Conservation (phyloP, 2,329 filamentous ascomycete species). For the Fusarium heterosporum region DNA sequence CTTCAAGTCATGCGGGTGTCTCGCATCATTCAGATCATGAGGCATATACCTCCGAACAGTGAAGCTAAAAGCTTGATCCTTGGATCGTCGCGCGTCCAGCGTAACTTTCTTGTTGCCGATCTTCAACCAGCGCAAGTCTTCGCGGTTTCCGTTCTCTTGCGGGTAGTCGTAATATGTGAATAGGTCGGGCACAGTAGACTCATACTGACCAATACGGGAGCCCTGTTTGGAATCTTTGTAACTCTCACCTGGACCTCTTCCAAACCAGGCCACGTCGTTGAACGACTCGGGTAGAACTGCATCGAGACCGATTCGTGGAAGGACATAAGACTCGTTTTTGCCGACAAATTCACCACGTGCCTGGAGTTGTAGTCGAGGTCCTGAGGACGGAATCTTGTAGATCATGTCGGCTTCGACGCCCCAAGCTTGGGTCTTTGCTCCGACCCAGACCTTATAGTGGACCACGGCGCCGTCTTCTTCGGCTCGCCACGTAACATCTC, state of each 20-base stretch:
- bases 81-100: not conserved
- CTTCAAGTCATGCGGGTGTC: conserved; percentile 24
- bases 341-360: not conserved
- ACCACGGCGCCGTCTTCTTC: fast-evolving
- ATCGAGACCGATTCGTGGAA: conserved; percentile 22
- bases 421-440: conserved; percentile 13
- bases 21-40: conserved; percentile 17
- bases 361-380: not conserved
- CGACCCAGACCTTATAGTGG: conserved; percentile 29
- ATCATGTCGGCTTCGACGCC: conserved; percentile 21
- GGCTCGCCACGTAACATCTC: not conserved
- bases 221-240: conserved; percentile 32
- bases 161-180: conserved; percentile 31
- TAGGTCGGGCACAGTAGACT: not conserved
- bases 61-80: conserved; percentile 17
- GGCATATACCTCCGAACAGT: conserved; percentile 23
- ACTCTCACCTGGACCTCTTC: conserved; percentile 18
- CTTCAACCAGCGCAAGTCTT: conserved; percentile 11
- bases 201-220: conserved; percentile 8
- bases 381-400: conserved; percentile 1
- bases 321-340: conserved; percentile 2
- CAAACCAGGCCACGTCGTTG: conserved; percentile 19
- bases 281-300: conserved; percentile 1
- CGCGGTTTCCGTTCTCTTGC: conserved; percentile 25
- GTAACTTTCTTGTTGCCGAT: conserved; percentile 6